Conservation (phyloP, 805 yeast genomes). For the Clavispora carvajalis region DNA sequence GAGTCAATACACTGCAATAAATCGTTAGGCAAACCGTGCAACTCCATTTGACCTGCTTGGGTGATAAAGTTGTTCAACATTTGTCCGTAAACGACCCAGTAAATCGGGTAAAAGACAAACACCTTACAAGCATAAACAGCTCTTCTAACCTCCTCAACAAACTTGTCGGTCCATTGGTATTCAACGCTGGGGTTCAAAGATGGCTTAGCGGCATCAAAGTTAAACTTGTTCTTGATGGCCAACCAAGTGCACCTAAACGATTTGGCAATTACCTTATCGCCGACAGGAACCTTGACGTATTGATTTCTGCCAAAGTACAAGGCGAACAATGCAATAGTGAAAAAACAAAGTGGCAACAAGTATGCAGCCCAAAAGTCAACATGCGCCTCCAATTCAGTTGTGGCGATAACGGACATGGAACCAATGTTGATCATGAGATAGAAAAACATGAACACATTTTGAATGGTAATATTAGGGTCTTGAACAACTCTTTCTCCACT, state of each 20-base stretch:
- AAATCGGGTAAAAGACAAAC: constrained; percentile 63
- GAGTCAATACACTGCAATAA: constrained; percentile 73
- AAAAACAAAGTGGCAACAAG: constrained; percentile 61
- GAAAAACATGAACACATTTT: constrained; percentile 70
- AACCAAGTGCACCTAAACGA: constrained; percentile 42
- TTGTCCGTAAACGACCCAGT: constrained; percentile 69
- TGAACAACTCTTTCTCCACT: constrained; percentile 37
- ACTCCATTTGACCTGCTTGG: constrained; percentile 69
- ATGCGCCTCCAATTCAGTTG: constrained; percentile 63
- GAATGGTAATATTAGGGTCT: constrained; percentile 67
- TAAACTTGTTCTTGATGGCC: constrained; percentile 43
- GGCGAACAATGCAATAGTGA: constrained; percentile 46
- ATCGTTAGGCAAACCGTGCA: constrained; percentile 78
- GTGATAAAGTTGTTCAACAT: constrained; percentile 69
- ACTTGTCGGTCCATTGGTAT: constrained; percentile 59
- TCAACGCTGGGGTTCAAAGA: constrained; percentile 42
- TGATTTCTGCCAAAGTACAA: constrained; percentile 47
- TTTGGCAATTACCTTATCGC: constrained; percentile 55
- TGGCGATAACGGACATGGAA: constrained; percentile 67
- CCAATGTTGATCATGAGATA: constrained; percentile 76
- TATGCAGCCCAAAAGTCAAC: constrained; percentile 74
- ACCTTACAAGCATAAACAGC: constrained; percentile 69
- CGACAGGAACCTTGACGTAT: constrained; percentile 56
- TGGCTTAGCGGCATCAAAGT: constrained; percentile 55
- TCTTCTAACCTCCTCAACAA: constrained; percentile 68